Percentiles rank a stretch among this genome's conserved stretches.
Conservation (phyloP, 1,284 basidiomycete species). For the Exobasidium rhododendri region DNA sequence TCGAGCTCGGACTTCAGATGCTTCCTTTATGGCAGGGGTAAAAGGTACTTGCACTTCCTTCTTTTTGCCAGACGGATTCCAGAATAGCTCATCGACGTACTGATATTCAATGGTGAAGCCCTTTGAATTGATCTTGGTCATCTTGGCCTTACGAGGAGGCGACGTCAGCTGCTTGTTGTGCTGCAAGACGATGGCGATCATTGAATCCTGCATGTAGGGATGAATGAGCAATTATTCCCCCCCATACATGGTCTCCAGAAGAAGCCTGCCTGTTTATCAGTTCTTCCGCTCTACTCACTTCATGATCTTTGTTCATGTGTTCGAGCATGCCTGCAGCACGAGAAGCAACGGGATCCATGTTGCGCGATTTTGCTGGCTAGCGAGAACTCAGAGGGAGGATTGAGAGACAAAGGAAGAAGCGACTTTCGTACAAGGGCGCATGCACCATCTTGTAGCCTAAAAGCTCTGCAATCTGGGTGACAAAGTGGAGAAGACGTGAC, state of each 20-base stretch:
- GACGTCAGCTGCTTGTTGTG: background rate
- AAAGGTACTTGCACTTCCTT: conserved; percentile 8
- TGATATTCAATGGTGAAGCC: conserved; percentile 17
- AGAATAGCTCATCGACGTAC: background rate
- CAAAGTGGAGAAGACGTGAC: no score
- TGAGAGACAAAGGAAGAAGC: no score
- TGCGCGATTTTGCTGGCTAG: no score
- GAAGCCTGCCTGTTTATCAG: background rate
- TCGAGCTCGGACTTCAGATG: conserved; percentile 9
- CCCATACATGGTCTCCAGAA: no score
- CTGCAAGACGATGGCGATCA: conserved; percentile 14
- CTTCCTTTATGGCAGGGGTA: background rate
- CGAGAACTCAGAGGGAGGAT: no score
- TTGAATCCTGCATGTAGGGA: conserved; percentile 13
- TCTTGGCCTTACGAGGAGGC: conserved; percentile 1
- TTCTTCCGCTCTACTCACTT: background rate
- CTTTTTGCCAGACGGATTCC: background rate
- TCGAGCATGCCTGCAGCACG: conserved; percentile 4
- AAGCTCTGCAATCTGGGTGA: no score
- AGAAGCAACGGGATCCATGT: conserved; percentile 4
- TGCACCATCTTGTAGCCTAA: no score
- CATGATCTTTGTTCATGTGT: conserved; percentile 17
- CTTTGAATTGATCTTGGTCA: conserved; percentile 4
- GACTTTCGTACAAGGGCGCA: no score
- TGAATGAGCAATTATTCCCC: no score